Evolutionary conservation across 768 basidiomycete genomes (phyloP).

Genomic region (Arthromyces matolae): DNA sequence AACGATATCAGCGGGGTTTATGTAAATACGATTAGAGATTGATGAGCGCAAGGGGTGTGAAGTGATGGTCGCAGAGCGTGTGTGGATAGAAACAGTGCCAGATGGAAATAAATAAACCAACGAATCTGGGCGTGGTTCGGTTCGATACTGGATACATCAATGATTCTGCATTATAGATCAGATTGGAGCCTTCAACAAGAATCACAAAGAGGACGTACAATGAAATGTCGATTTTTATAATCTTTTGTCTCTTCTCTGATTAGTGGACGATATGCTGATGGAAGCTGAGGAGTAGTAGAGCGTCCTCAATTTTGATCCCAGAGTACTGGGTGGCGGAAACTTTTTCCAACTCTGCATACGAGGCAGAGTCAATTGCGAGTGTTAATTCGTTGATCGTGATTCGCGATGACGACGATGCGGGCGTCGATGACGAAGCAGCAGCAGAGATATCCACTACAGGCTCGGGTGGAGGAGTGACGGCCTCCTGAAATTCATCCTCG

Average conservation of each 20-base stretch:
- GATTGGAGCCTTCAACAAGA: neutral
- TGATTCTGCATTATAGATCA: constrained; percentile 1
- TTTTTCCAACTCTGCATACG: constrained; percentile 50
- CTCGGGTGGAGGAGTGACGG: constrained; percentile 67
- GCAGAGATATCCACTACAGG: constrained; percentile 34
- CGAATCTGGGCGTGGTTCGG: neutral
- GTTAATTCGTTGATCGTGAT: constrained; percentile 29
- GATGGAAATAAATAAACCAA: constrained; percentile 11
- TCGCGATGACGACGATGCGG: constrained; percentile 26
- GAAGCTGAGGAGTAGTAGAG: constrained; percentile 69
- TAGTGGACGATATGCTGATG: constrained; percentile 62
- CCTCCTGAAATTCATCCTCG: constrained; percentile 72
- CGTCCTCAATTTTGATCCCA: constrained; percentile 71
- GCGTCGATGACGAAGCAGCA: constrained; percentile 25
- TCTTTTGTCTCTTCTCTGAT: constrained; percentile 12
- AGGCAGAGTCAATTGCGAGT: constrained; percentile 36
- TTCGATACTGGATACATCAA: constrained; percentile 11
- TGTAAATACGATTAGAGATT: neutral
- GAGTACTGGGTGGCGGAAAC: constrained; percentile 37
- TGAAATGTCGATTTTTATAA: constrained; percentile 5
- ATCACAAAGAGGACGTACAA: constrained; percentile 4
- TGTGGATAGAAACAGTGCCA: constrained; percentile 3
- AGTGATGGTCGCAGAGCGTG: neutral
- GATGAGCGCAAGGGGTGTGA: neutral
- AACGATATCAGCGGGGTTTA: constrained; percentile 1